Conservation (phyloP, 2,329 filamentous ascomycete species). For the Bipolaris zeicola region DNA sequence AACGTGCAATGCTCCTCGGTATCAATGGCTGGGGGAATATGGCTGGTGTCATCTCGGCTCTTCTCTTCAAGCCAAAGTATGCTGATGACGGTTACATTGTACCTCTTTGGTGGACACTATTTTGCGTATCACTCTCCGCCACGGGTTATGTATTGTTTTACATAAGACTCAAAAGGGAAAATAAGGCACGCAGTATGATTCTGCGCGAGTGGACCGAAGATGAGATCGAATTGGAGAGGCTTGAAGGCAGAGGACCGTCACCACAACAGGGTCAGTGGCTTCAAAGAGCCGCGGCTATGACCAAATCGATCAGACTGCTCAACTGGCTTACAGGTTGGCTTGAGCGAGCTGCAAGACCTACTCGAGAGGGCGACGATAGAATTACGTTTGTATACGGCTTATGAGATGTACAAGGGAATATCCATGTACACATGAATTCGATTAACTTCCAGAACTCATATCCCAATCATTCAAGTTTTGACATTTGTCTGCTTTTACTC, state of each 20-base stretch:
- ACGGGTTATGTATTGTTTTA: conserved; percentile 51
- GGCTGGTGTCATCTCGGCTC: conserved; percentile 52
- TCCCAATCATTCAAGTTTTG: not conserved
- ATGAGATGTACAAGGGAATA: not conserved
- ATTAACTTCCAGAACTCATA: too few species aligned
- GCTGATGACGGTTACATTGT: conserved; percentile 48
- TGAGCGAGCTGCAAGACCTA: conserved; percentile 42
- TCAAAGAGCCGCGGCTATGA: conserved; percentile 3
- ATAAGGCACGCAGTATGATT: conserved; percentile 40
- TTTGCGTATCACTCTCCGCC: conserved; percentile 48
- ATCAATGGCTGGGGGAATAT: conserved; percentile 62
- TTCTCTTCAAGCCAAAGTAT: conserved; percentile 53
- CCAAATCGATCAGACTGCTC: conserved; percentile 22
- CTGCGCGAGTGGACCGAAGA: conserved; percentile 47
- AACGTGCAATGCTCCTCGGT: conserved; percentile 59
- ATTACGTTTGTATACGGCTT: conserved; percentile 54
- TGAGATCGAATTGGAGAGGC: conserved; percentile 45
- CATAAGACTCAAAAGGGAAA: conserved; percentile 47
- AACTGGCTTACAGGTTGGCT: conserved; percentile 34
- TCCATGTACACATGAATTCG: not conserved
- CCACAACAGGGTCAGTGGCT: conserved; percentile 34
- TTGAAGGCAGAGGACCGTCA: conserved; percentile 38
- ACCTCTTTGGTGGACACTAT: conserved; percentile 52
- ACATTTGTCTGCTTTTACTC: not conserved
- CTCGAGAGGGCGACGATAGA: conserved; percentile 53